Base-by-base conservation (phyloP, 768 basidiomycete genomes). In the Psilocybe subaeruginosa region DNA sequence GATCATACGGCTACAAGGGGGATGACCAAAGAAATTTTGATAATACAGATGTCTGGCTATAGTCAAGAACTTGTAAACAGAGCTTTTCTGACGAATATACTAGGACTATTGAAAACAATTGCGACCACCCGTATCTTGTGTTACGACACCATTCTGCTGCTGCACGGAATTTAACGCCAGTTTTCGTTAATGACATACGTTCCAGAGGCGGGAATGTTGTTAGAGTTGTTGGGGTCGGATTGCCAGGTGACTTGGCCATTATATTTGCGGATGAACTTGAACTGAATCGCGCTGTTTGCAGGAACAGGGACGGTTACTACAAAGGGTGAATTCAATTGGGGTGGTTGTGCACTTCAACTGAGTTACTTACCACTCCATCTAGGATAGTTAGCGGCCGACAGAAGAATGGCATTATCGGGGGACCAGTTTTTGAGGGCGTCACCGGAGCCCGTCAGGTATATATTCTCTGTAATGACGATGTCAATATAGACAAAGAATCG, bases 201-300 rank as follows among this genome's bases (percentile, higher is more conserved):
- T 12, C 83, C 84, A 54, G 71, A 76, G 4, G 76, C 72, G 4
- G 81, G 82, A 19, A 86, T 88, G 1, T 77, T 82, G 61, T 85
- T 70, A 39, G 63, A 63, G 56, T 81, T 82, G 70, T 92, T 89
- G 17, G 90, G 88, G 68, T 89, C 90, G 35, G 74, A 73, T 74
- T 91, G 89, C 91, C 91, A 92, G 11, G 82, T 86, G 55, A 90
- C 77, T 12, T 68, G 66, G 2, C 82, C 86, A 52, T 84, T 84
- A 65, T 71, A 58, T 65, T 82, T 89, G 61, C 83, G 78, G 69
- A 91, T 83, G 70, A 87, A 92, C 72, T 92, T 92, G 82, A 89
- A 92, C 70, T 89, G 74, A 58, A 92, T 77, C 35, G 65, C 62
- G 1, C 83, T 81, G 65, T 73, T 81, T 11, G 84, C 85, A 0